Base-by-base conservation (phyloP, 257 asterid species). In the Penstemon eatonii region DNA sequence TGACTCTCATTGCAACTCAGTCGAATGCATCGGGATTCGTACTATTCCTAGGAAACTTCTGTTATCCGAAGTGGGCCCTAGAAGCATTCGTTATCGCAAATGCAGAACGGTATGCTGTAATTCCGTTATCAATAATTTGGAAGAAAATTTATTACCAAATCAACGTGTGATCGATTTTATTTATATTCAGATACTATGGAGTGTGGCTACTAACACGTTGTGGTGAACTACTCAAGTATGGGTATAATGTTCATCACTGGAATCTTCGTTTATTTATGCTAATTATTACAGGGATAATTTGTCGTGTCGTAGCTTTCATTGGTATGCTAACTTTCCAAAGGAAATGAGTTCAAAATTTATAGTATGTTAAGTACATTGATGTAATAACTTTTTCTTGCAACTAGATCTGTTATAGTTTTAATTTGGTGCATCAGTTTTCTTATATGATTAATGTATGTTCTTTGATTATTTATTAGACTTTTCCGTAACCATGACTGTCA, bases 181-280 rank as follows among this genome's bases (percentile, higher is more conserved):
- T 1, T 25, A 25, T 25, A 25, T 25, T 62, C 85, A 91, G 97
- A 85, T 89, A 85, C 58, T 86, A 82, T 47, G 98, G 98, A 0
- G 98, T 89, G 68, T 91, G 96, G 98, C 87, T 93, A 52, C 85
- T 93, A 66, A 93, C 98, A 3, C 86, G 98, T 1, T 93, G 98
- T 56, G 96, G 90, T 8, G 81, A 89, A 2, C 95, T 93, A 33
- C 67, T 25, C 52, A 85, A 62, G 72, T 78, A 67, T 19, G 85
- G 90, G 36, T 93, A 93, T 78, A 71, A 83, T 78, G 88, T 88
- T 39, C 87, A 83, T 67, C 73, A 78, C 15, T 87, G 92, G 92
- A 75, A 60, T 44, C 95, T 88, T 49, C 88, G 89, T 65, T 51
- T 93, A 68, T 56, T 68, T 15, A 37, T 82, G 77, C 86, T 93